A percentile compares a stretch with the other conserved stretches of the same genome.
phyloP scores from a whole-genome alignment of 192 early-diverging fungal genomes.

The Coemansia sp. region DNA sequence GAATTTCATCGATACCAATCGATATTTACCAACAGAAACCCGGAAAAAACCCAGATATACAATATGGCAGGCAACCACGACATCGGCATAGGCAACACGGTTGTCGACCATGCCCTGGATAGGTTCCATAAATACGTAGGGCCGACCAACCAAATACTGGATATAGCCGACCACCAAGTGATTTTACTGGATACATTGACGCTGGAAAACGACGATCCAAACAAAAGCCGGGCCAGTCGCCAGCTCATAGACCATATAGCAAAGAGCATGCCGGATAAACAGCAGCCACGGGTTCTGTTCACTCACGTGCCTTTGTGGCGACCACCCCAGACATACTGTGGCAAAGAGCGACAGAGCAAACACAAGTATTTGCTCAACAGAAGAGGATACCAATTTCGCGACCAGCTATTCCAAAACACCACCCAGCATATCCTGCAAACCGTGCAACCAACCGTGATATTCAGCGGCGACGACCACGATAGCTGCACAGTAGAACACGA shows the following conservation, averaged over 20 bases:
- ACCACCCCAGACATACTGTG: constrained; percentile 66
- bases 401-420: constrained; percentile 65
- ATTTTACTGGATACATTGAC: constrained; percentile 78
- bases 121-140: constrained; percentile 60
- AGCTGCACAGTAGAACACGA: constrained; percentile 69
- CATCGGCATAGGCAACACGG: constrained; percentile 74
- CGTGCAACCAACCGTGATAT: constrained; percentile 67
- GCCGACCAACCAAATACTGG: constrained; percentile 57
- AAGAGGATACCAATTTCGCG: constrained; percentile 85
- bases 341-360: constrained; percentile 58
- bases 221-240: constrained; percentile 11
- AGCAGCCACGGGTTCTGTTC: constrained; percentile 64
- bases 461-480: constrained; percentile 95
- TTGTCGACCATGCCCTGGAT: constrained; percentile 39
- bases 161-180: constrained; percentile 62
- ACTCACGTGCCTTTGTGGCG: constrained; percentile 88
- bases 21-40: constrained; percentile 55
- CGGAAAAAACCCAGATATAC: constrained; percentile 28
- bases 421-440: constrained; percentile 59
- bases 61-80: constrained; percentile 93
- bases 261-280: not conserved
- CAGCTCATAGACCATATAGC: constrained; percentile 19
- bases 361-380: constrained; percentile 57
- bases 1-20: constrained; percentile 60
- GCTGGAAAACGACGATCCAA: constrained; percentile 46